Evolutionary conservation across 305 asterid genomes (phyloP), one percentile per base, ranked within the genome.

Genomic region (Nicotiana rustica): DNA sequence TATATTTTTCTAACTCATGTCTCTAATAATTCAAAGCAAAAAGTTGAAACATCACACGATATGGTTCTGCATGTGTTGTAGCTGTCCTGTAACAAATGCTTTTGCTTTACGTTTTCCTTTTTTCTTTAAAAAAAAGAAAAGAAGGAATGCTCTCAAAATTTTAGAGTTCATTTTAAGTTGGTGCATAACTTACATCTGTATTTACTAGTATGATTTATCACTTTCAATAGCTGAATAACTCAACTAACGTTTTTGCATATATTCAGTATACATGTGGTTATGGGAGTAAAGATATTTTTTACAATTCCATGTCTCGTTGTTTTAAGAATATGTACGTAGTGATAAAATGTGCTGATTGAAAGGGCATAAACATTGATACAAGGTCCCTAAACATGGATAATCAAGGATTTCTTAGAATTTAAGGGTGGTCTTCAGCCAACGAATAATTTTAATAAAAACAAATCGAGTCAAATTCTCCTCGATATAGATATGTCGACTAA

Each of bases 151-250:
- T 13, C 7, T 55, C 60, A 2, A 55, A 55, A 55, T 12, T 55
- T 4, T 55, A 55, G n/a, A 59, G 64, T 17, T 60, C 21, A 60
- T 60, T 41, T 41, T 41, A 41, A 41, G 49, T 41, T 41, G 49
- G 49, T 15, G 10, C 10, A 59, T 60, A 60, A 18, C 57, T 18
- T 18, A 60, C 13, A 18, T 60, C 9, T 2, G 14, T 61, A 19
- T 3, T 9, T n/a, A 6, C 12, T 19, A 41, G 15, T 62, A 62
- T 3, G 67, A 3, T 9, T 9, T 62, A 62, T 61, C 15, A 61
- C 33, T 61, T 62, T 62, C 35, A 21, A 21, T 60, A 69, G 33
- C 56, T 41, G 57, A 69, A 70, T 70, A 70, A 70, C 47, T 70
- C 59, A 18, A 41, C n/a, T 4, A 69, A 38, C 13, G 1, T 1